A percentile compares a stretch with the other conserved stretches of the same genome.
Evolutionary conservation across 2,329 filamentous ascomycete genomes (phyloP).

Genomic region (Fusarium pseudoanthophilum): DNA sequence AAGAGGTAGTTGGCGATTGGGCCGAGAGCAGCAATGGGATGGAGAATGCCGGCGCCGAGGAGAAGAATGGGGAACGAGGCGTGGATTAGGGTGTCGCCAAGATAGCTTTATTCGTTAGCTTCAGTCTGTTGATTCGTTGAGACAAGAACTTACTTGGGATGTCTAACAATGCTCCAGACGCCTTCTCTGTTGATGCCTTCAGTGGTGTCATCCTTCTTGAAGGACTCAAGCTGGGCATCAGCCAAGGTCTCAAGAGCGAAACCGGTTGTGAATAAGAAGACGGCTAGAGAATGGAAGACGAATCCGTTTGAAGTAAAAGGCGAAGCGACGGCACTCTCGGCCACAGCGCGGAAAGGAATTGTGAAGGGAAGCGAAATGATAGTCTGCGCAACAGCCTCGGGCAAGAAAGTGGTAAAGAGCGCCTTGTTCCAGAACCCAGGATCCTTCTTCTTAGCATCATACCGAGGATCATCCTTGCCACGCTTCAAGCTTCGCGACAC

Average conservation of each 20-base stretch:
- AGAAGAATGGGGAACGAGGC: constrained; percentile 17
- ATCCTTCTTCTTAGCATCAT: background rate
- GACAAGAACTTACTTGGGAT: constrained; percentile 8
- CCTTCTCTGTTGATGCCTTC: constrained; percentile 7
- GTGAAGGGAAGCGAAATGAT: constrained; percentile 19
- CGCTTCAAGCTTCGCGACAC: constrained; percentile 12
- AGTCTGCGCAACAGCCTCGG: constrained; percentile 17
- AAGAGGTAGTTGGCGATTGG: constrained; percentile 19
- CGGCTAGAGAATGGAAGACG: background rate
- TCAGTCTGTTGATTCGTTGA: accelerated
- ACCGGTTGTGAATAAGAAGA: constrained; percentile 8
- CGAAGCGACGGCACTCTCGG: background rate
- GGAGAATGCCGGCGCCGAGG: background rate
- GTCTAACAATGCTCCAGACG: constrained; percentile 24
- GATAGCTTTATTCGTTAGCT: background rate
- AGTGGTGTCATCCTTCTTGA: background rate
- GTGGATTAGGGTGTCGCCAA: constrained; percentile 7
- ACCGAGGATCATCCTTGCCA: constrained; percentile 9
- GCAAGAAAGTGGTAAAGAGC: background rate
- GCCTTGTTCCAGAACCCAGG: constrained; percentile 11
- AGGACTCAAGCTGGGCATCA: constrained; percentile 6
- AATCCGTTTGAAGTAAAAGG: constrained; percentile 1
- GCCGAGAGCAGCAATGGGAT: background rate
- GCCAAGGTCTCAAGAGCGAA: constrained; percentile 9
- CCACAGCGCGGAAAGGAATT: constrained; percentile 5